Conservation (phyloP, 75 land plant species). For the Picea sitchensis region DNA sequence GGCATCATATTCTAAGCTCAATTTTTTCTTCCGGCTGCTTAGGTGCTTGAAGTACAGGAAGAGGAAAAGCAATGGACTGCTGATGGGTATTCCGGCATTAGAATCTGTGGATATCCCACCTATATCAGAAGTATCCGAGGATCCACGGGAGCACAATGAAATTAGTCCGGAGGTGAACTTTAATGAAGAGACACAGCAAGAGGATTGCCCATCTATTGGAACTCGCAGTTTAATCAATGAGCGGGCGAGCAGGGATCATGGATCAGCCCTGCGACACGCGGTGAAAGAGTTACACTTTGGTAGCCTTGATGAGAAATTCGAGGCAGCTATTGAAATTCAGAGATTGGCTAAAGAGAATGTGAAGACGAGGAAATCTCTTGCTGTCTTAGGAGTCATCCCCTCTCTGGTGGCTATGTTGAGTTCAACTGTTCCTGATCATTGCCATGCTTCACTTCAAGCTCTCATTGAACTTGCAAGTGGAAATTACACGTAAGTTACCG, state of each 20-base stretch:
- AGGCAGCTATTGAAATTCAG: conserved; percentile 44
- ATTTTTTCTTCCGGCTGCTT: neutral
- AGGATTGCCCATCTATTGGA: neutral
- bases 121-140: neutral
- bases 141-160: neutral
- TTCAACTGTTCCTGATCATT: conserved; percentile 18
- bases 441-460: conserved; percentile 40
- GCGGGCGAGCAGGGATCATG: neutral
- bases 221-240: neutral
- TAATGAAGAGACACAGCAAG: neutral
- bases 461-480: conserved; percentile 60
- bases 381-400: conserved; percentile 58
- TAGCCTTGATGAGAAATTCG: conserved; percentile 41
- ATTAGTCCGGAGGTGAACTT: neutral
- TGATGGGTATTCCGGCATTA: neutral
- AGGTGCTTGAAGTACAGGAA: neutral
- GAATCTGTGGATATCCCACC: neutral
- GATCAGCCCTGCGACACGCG: conserved; percentile 10
- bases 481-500: conserved; percentile 51
- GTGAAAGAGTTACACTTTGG: conserved; percentile 64
- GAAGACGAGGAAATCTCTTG: conserved; percentile 31
- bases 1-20: conserved; percentile 1
- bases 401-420: conserved; percentile 52
- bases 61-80: neutral
- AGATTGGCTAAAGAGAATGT: conserved; percentile 28